Evolutionary conservation across 495 filamentous ascomycete species (phyloP), one percentile per base, ranked within the genome.

Genomic region (Choiromyces venosus): DNA sequence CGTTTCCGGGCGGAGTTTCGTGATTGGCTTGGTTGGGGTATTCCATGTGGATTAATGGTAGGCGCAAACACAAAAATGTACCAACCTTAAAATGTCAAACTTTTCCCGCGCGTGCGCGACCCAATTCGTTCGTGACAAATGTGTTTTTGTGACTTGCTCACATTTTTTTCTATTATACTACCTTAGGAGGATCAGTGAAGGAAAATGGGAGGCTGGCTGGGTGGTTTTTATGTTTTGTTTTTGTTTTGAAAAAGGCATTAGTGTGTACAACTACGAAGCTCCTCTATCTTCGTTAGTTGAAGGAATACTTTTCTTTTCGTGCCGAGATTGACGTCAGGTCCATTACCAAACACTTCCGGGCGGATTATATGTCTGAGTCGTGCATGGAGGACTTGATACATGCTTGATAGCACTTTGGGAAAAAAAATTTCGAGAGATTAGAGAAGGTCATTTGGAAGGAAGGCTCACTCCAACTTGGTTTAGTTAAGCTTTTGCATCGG

Each of bases 261-360:
- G 93, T 99, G 95, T 99, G 95, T 99, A 99, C 95, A 97, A 93
- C 93, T 88, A 86, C 88, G 88, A 87, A 86, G 87, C 87, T 84
- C 83, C 82, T 76, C 74, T 65, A 80, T 79, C 79, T 80, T 73
- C 71, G 79, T 39, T 70, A 76, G 71, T 77, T 92, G 97, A 94
- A 98, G 98, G 95, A 95, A 94, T 91, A 84, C 82, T 85, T 85
- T 90, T 86, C 86, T 85, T 86, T 83, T 90, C 93, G 92, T 99
- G 95, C 95, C 95, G 86, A 97, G 89, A 99, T 82, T 82, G 84
- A 85, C 82, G 74, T 83, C 90, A 89, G 87, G 85, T 87, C 89
- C 88, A 91, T 94, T 96, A 96, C 92, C 93, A 95, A 97, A 92
- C 93, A 92, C 90, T 85, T 84, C 81, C 83, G 75, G 86, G 82